Conservation (phyloP, 495 filamentous ascomycete genomes). For the Astrothelium macrocarpum region DNA sequence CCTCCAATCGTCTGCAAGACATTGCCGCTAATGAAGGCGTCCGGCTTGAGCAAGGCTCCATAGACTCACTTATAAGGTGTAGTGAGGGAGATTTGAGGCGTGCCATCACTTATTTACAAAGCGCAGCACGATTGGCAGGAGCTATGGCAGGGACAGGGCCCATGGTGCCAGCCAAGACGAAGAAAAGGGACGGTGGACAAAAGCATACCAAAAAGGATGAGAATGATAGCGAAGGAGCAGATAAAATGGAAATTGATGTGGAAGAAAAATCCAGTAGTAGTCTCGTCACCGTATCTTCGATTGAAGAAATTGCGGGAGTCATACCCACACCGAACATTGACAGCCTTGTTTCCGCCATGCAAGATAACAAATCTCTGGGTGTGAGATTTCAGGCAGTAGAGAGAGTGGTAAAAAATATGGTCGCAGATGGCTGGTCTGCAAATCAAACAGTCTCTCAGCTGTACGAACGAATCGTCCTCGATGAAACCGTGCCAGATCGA, state of each 20-base stretch:
- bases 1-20: constrained; percentile 60
- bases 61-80: constrained; percentile 74
- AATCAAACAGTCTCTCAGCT: constrained; percentile 79
- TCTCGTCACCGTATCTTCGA: constrained; percentile 59
- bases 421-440: constrained; percentile 98
- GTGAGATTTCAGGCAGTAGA: constrained; percentile 65
- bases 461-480: constrained; percentile 71
- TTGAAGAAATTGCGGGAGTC: constrained; percentile 95
- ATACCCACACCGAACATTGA: constrained; percentile 69
- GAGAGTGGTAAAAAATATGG: constrained; percentile 72
- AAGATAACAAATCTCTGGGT: constrained; percentile 48
- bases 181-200: constrained; percentile 26
- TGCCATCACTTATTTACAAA: constrained; percentile 93
- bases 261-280: constrained; percentile 30
- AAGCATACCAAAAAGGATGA: constrained; percentile 48
- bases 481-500: constrained; percentile 68
- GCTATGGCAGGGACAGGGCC: constrained; percentile 30
- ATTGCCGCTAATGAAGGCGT: constrained; percentile 75
- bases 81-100: constrained; percentile 91
- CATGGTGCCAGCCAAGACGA: constrained; percentile 21
- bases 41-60: constrained; percentile 60
- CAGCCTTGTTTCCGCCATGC: constrained; percentile 62
- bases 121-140: constrained; percentile 70
- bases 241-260: constrained; percentile 43
- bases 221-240: constrained; percentile 40